Base-by-base conservation (phyloP, 768 basidiomycete species). In the Daedaleopsis nitida region DNA sequence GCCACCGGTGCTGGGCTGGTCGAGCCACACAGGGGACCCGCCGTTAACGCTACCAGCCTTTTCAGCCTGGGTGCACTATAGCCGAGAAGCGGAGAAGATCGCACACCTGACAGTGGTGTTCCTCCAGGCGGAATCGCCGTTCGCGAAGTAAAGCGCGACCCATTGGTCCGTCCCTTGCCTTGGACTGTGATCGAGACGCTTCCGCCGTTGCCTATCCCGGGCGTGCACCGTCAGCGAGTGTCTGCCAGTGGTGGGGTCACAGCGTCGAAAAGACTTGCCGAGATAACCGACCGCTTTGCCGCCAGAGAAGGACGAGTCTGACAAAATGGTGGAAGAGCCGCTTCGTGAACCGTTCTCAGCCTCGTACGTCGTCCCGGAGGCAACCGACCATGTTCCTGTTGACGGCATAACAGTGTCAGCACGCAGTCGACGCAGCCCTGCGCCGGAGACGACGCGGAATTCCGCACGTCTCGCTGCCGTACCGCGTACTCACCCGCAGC, bases 141-240 rank as follows among this genome's bases (percentile, higher is more conserved):
- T 86, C 6, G 85, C 83, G 67, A 80, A 84, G 68, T 85, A 84
- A 27, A 86, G 70, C 8, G 84, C 75, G n/a, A 86, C 79, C 86
- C 85, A 86, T 66, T 86, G 85, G 5, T 74, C 74, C 11, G 68
- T 66, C 6, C 85, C 85, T 44, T 80, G 12, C 86, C 84, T 66
- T 83, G 80, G 12, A 86, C 79, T 60, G 79, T 84, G 52, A 86
- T 77, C 0, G 83, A 83, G 23, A 87, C 72, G 9, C 80, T 79
- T 5, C 86, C 86, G 23, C 84, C 85, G 50, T 85, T 79, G 17
- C 85, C 85, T 84, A 61, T 24, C 27, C 27, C 27, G 27, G 16
- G 37, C 34, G 1, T 17, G 17, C 27, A 32, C 19, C 10, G 6
- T 44, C 5, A 38, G 45, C 24, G 13, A 16, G 1, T 24, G 24